Base-by-base conservation (phyloP, 805 yeast genomes). In the Maudiozyma saulgeensis region DNA sequence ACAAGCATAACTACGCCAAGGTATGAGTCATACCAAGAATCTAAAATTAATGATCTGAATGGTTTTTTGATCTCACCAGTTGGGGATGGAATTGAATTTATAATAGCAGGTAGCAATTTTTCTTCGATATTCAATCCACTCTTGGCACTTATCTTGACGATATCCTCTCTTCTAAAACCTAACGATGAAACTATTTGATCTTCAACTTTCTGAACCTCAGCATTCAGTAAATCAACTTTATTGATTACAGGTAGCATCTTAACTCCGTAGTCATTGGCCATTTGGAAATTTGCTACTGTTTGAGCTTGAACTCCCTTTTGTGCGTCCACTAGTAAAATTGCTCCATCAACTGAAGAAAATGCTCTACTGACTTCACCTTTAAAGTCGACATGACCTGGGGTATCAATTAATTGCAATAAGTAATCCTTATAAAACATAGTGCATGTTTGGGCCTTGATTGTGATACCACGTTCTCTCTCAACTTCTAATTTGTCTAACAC, bases 381-480 rank as follows among this genome's bases (percentile, higher is more conserved):
- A 66, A 91, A 91, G 66, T 91, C 99, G 32, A 93, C 98, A 64
- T 91, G 99, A 0, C 99, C 99, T 0, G 99, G 99, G 0, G 98
- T 91, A 66, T 91, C 99, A 43, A 93, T 96, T 43, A 91, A 71
- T 70, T 91, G 96, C 43, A 91, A 69, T 48, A 93, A 67, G 62
- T 87, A 93, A 57, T 91, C 73, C 35, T 75, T 74, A 64, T 89
- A 89, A 51, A 93, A 75, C 97, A 91, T 93, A 0, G 96, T 77
- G 59, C 96, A 91, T 0, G 98, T 93, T 62, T 93, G 98, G 0
- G 98, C 98, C 66, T 91, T 91, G 49, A 91, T 93, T 0, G 99
- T 91, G 59, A 91, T 91, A 2, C 99, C 99, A 59, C 99, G 72
- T 68, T 91, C 98, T 62, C 96, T 73, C 64, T 91, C 99, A 18